Evolutionary conservation across 176 grass and related monocot species (phyloP).

Genomic region (Poa pratensis): DNA sequence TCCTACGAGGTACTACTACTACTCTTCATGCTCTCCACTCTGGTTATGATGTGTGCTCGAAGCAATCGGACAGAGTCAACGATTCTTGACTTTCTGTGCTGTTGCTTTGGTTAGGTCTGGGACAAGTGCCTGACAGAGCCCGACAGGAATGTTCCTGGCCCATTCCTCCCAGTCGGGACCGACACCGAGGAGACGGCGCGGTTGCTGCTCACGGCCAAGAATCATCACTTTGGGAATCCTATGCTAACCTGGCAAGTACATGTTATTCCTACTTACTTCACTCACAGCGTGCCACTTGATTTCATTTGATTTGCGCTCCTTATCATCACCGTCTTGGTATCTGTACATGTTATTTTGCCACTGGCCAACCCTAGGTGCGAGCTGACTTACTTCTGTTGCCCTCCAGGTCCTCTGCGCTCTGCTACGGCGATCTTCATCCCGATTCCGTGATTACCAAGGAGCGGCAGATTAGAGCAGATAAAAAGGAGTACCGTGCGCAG

Average conservation of each 20-base stretch:
- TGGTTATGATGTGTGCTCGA: background rate
- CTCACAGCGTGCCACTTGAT: too few relatives aligned
- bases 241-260: constrained; percentile 62
- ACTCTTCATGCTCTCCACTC: background rate
- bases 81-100: background rate
- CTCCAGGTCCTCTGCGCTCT: constrained; percentile 61
- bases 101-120: background rate
- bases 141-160: constrained; percentile 65
- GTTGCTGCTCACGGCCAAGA: constrained; percentile 58
- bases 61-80: background rate
- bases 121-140: constrained; percentile 62
- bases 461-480: constrained; percentile 42
- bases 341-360: background rate
- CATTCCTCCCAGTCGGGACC: constrained; percentile 66
- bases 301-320: too few relatives aligned
- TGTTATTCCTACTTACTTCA: background rate
- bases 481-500: constrained; percentile 49
- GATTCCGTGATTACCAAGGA: constrained; percentile 48
- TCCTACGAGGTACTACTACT: constrained; percentile 62
- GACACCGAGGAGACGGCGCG: constrained; percentile 59
- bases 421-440: constrained; percentile 63
- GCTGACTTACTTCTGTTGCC: background rate
- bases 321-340: too few relatives aligned
- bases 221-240: constrained; percentile 69
- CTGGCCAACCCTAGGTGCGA: background rate